Conservation (phyloP, 768 basidiomycete genomes). For the Mycena galericulata region DNA sequence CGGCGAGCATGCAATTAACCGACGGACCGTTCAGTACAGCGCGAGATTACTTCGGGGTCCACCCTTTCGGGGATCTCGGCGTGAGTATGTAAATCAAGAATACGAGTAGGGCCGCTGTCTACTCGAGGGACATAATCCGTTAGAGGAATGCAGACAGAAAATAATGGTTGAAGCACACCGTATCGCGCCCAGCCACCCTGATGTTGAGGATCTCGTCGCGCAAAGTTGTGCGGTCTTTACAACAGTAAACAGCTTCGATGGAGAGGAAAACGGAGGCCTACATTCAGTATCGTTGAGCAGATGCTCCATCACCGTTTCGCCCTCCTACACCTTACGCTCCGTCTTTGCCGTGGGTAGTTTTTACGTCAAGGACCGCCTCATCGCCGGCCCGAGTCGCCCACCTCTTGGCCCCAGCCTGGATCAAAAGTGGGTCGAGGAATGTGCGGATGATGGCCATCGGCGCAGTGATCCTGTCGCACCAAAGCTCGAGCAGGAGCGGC, state of each 20-base stretch:
- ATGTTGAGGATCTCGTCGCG: constrained; percentile 61
- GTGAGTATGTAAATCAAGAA: constrained; percentile 68
- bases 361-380: constrained; percentile 8
- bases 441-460: constrained; percentile 60
- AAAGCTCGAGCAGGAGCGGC: constrained; percentile 67
- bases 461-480: constrained; percentile 56
- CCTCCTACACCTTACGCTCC: constrained; percentile 54
- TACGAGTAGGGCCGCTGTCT: constrained; percentile 64
- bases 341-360: too few relatives aligned
- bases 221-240: constrained; percentile 53
- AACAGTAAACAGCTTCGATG: background rate
- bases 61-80: constrained; percentile 62
- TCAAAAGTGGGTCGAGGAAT: constrained; percentile 66
- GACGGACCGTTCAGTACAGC: constrained; percentile 65
- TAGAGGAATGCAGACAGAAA: background rate
- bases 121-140: background rate
- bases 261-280: background rate
- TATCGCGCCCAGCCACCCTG: constrained; percentile 59
- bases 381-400: constrained; percentile 32
- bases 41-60: constrained; percentile 68
- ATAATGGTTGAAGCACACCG: constrained; percentile 38
- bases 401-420: constrained; percentile 56
- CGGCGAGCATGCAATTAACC: constrained; percentile 8
- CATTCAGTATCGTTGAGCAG: constrained; percentile 63
- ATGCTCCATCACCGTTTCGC: constrained; percentile 62